phyloP scores from a whole-genome alignment of 176 grass and related monocot genomes.

The Melocanna baccifera region DNA sequence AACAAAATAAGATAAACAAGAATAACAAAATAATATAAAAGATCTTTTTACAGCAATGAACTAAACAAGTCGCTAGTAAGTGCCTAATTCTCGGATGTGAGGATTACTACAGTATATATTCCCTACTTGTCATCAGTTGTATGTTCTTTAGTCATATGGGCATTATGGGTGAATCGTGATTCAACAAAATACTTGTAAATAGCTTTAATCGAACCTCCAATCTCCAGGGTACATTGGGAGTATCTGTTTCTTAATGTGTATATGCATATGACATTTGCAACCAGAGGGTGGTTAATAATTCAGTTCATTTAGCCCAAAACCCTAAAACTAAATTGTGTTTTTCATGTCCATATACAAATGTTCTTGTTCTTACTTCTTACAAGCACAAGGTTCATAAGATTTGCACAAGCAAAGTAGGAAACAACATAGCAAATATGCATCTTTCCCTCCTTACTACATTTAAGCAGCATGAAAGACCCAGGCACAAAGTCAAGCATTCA shows the following conservation, averaged over 20 bases:
- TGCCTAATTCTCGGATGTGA: background rate
- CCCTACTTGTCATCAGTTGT: background rate
- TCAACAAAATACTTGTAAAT: background rate
- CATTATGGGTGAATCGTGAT: background rate
- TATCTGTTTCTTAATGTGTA: background rate
- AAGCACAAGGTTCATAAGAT: no score
- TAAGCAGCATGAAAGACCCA: no score
- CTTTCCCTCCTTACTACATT: no score
- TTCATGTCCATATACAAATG: no score
- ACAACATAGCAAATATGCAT: no score
- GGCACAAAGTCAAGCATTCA: no score
- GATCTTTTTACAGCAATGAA: background rate
- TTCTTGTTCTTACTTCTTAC: no score
- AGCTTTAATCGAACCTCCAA: conserved; percentile 13
- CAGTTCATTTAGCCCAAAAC: background rate
- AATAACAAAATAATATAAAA: background rate
- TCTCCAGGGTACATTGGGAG: background rate
- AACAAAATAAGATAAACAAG: no score
- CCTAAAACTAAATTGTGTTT: conserved; percentile 11
- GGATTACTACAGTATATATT: background rate
- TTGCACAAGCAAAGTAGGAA: no score
- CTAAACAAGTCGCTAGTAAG: no score
- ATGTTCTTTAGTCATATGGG: background rate
- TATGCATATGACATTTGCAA: background rate
- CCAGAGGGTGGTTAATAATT: background rate